These are phyloP conservation scores for Sarcodon sp. DNA, from an alignment of 768 basidiomycete genomes.

Conservation along the genomic window DNA sequence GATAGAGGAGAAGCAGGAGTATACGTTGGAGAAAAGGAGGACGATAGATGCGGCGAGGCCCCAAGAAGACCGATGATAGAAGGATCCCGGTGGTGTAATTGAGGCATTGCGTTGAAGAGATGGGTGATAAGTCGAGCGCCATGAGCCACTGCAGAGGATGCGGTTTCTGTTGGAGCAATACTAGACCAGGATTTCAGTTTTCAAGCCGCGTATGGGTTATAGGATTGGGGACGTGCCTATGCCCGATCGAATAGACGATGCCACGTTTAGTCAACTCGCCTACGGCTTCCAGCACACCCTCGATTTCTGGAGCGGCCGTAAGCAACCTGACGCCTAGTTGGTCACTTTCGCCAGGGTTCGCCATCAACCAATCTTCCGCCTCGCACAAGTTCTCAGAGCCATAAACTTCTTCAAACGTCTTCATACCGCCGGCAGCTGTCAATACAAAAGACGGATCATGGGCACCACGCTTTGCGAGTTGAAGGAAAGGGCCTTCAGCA, in stretches of 20 bases:
- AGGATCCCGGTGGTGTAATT: constrained; percentile 81
- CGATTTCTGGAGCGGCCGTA: constrained; percentile 79
- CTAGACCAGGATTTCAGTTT: constrained; percentile 20
- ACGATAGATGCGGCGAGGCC: constrained; percentile 50
- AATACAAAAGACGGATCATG: constrained; percentile 60
- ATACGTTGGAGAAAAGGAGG: constrained; percentile 16
- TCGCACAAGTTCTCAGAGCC: constrained; percentile 50
- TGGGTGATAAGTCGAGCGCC: constrained; percentile 87
- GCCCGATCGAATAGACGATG: constrained; percentile 77
- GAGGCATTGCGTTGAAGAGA: constrained; percentile 90
- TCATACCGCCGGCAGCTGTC: constrained; percentile 47
- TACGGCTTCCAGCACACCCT: constrained; percentile 68
- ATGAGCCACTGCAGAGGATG: constrained; percentile 52
- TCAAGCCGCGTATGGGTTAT: constrained; percentile 2
- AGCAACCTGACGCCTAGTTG: constrained; percentile 60
- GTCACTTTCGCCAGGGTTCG: constrained; percentile 16
- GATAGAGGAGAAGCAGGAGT: constrained; percentile 7
- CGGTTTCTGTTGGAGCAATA: constrained; percentile 61
- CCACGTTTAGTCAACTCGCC: constrained; percentile 47
- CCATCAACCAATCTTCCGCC: constrained; percentile 57
- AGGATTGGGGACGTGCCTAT: constrained; percentile 41
- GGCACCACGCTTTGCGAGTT: constrained; percentile 71
- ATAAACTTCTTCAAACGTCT: constrained; percentile 65
- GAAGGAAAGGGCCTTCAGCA: constrained; percentile 83
- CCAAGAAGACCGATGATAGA: constrained; percentile 85